Conservation (phyloP, 169 alveolate species). For the Plasmodium sp. region DNA sequence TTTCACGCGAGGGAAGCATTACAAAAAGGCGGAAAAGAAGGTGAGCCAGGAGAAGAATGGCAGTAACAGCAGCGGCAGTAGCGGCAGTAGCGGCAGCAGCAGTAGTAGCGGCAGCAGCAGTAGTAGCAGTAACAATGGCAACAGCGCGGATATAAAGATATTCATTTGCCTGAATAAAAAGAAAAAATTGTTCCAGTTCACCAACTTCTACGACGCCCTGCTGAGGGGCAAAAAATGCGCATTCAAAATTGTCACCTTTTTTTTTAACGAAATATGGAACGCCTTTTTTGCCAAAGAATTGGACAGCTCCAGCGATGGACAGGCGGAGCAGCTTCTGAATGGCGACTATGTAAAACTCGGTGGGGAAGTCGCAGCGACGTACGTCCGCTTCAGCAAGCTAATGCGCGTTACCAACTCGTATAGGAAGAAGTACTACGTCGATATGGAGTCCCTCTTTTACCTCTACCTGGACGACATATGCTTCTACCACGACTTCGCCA, state of each 20-base stretch:
- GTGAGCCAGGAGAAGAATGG: background rate
- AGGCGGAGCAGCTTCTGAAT: background rate
- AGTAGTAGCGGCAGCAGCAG: background rate
- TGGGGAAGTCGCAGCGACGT: slow-evolving; percentile 11
- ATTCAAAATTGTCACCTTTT: slow-evolving; percentile 12
- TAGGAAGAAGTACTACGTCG: slow-evolving; percentile 42
- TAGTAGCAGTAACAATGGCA: background rate
- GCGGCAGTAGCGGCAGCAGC: background rate
- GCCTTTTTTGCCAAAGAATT: slow-evolving; percentile 32
- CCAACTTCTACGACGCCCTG: slow-evolving; percentile 6
- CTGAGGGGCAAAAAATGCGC: slow-evolving; percentile 16
- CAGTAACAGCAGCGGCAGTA: background rate
- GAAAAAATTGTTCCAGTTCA: background rate
- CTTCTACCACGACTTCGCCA: slow-evolving; percentile 43
- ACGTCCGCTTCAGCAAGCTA: slow-evolving; percentile 5
- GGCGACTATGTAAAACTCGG: background rate
- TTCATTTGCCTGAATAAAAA: slow-evolving; percentile 69
- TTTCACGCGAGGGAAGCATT: slow-evolving; percentile 62
- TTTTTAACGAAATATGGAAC: slow-evolving; percentile 57
- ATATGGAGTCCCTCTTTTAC: slow-evolving; percentile 46
- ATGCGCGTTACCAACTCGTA: slow-evolving; percentile 7
- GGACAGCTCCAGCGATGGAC: background rate
- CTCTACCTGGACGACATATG: slow-evolving; percentile 55
- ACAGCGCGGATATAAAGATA: slow-evolving; percentile 36
- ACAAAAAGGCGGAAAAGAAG: slow-evolving; percentile 2